Evolutionary conservation across 2,329 filamentous ascomycete genomes (phyloP).

Genomic region (Diaporthe sp.): DNA sequence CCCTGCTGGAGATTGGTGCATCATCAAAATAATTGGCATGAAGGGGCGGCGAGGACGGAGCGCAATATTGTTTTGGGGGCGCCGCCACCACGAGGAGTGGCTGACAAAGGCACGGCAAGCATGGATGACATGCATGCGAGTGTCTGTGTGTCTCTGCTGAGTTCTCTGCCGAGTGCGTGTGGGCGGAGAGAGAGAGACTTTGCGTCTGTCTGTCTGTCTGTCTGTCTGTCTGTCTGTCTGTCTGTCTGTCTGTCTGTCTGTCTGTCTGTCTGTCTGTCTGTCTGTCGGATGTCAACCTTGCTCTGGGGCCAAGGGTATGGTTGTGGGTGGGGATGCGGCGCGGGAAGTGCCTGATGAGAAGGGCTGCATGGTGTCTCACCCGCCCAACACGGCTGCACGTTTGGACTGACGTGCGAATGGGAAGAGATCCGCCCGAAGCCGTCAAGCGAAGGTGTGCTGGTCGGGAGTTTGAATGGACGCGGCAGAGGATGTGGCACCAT

Average conservation of each 20-base stretch:
- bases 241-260: not conserved
- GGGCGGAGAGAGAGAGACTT: too few relatives aligned
- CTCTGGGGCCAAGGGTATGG: not conserved
- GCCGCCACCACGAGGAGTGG: conserved; percentile 8
- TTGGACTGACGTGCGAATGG: conserved; percentile 9
- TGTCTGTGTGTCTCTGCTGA: not conserved
- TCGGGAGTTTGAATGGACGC: not conserved
- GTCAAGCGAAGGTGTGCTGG: conserved; percentile 28
- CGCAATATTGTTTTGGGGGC: not conserved
- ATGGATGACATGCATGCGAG: not conserved
- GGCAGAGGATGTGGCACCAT: conserved; percentile 24
- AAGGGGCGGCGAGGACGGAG: not conserved
- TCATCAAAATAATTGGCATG: too few relatives aligned
- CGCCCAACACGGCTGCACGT: conserved; percentile 8
- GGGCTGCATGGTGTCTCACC: conserved; percentile 25
- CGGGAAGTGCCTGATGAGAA: conserved; percentile 19
- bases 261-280: not conserved
- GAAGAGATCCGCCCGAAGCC: conserved; percentile 13
- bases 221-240: not conserved
- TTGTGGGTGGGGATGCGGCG: conserved; percentile 2
- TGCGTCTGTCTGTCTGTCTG: not conserved
- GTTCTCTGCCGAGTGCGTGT: too few relatives aligned
- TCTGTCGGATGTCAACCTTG: conserved; percentile 8
- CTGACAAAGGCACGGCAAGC: not conserved
- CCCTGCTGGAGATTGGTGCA: not conserved